These are phyloP conservation scores for Pythium rhizo-oryzae DNA, from an alignment of 352 stramenopile genomes.

Conservation along the genomic window DNA sequence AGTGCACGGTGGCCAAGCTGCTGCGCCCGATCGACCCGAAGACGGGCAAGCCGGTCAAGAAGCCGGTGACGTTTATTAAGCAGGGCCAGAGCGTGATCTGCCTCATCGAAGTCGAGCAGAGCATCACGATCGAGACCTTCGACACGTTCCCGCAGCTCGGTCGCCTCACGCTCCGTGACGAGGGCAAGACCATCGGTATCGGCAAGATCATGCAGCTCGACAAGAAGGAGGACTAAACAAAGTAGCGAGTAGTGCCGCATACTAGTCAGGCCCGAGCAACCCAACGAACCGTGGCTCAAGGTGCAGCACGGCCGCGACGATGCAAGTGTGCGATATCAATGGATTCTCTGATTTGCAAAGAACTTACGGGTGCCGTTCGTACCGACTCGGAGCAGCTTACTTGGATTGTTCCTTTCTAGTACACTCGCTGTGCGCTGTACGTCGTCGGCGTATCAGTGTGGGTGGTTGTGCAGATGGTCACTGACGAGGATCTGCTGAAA, in stretches of 20 bases:
- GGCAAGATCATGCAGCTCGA: conserved; percentile 96
- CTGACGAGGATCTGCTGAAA: no score
- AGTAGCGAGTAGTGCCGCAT: not conserved
- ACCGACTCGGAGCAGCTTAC: no score
- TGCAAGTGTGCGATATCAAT: no score
- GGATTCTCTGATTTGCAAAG: not conserved
- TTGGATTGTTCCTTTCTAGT: no score
- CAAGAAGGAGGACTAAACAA: conserved; percentile 49
- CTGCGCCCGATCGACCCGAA: conserved; percentile 87
- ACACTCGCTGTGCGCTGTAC: no score
- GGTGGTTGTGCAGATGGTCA: no score
- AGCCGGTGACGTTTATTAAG: conserved; percentile 96
- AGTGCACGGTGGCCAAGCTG: conserved; percentile 94
- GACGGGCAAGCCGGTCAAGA: conserved; percentile 92
- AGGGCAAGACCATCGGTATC: conserved; percentile 99
- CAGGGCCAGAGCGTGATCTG: conserved; percentile 94
- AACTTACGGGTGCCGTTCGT: no score
- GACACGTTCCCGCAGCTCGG: conserved; percentile 96
- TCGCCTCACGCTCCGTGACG: conserved; percentile 97
- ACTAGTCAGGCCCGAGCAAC: no score
- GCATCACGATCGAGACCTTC: conserved; percentile 96
- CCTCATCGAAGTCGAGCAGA: conserved; percentile 93
- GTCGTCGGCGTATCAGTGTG: no score
- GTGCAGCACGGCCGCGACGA: no score
- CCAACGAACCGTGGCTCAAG: no score